Conservation (phyloP, 2,329 filamentous ascomycete species). For the Aspergillus intermedius region DNA sequence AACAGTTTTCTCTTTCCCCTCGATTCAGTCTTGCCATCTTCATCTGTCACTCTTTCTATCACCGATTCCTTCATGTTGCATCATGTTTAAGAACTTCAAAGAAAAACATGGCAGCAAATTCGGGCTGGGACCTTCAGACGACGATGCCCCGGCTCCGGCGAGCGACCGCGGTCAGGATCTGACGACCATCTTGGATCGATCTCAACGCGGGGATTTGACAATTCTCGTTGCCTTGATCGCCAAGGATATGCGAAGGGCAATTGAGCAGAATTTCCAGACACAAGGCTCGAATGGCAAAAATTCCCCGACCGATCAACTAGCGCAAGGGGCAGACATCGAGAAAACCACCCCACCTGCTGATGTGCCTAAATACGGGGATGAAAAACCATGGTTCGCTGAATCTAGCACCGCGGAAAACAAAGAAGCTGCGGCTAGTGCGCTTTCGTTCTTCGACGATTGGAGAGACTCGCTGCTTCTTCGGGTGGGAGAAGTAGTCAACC, state of each 20-base stretch:
- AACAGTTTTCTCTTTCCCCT: not conserved
- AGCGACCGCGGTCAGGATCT: constrained; percentile 33
- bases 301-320: constrained; percentile 4
- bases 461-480: constrained; percentile 62
- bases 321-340: constrained; percentile 24
- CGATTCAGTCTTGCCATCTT: not conserved
- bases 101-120: constrained; percentile 25
- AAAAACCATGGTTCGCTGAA: constrained; percentile 6
- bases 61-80: not conserved
- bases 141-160: constrained; percentile 11
- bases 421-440: constrained; percentile 57
- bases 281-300: constrained; percentile 5
- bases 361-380: not conserved
- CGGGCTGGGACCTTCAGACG: constrained; percentile 20
- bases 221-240: constrained; percentile 35
- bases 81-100: constrained; percentile 29
- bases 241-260: constrained; percentile 34
- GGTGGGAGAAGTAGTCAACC: constrained; percentile 62
- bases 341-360: constrained; percentile 3
- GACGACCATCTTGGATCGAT: constrained; percentile 35
- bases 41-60: not conserved
- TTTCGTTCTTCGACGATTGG: constrained; percentile 76
- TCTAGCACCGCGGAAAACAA: constrained; percentile 19
- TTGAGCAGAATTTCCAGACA: constrained; percentile 34
- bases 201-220: constrained; percentile 38